phyloP scores from a whole-genome alignment of 305 asterid genomes.

The Fraxinus xanthoxyloides region DNA sequence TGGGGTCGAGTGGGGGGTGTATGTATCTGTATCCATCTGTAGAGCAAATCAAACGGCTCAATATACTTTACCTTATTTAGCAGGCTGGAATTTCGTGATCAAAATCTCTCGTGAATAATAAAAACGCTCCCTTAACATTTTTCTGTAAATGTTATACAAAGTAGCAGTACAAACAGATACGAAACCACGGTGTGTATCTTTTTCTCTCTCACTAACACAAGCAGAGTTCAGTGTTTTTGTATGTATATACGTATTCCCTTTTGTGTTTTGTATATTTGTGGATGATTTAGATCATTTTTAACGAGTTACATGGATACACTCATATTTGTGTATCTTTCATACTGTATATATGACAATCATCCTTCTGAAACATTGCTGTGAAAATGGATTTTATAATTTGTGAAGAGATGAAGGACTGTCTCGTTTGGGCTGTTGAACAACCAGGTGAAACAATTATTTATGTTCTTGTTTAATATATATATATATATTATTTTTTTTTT shows the following conservation, averaged over 20 bases:
- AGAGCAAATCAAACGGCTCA: slow-evolving; percentile 34
- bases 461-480: slow-evolving; percentile 2
- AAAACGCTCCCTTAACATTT: neutral
- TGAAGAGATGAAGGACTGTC: slow-evolving; percentile 19
- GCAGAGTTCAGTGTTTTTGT: slow-evolving; percentile 20
- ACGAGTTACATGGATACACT: neutral
- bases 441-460: slow-evolving; percentile 22
- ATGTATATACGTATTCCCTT: neutral
- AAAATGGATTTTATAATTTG: slow-evolving; percentile 26
- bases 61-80: slow-evolving; percentile 32
- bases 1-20: slow-evolving; percentile 2
- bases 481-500: neutral
- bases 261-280: slow-evolving; percentile 12
- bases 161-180: slow-evolving; percentile 5
- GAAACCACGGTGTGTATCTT: slow-evolving; percentile 14
- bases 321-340: neutral
- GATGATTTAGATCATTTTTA: neutral
- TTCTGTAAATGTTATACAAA: neutral
- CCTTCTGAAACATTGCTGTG: slow-evolving; percentile 28
- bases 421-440: slow-evolving; percentile 28
- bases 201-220: neutral
- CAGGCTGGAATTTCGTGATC: slow-evolving; percentile 35
- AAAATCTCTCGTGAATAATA: neutral
- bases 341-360: slow-evolving; percentile 11
- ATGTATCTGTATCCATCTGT: slow-evolving; percentile 20